Evolutionary conservation across 352 stramenopile genomes (phyloP).

Genomic region (Aphanomyces cochlioides): DNA sequence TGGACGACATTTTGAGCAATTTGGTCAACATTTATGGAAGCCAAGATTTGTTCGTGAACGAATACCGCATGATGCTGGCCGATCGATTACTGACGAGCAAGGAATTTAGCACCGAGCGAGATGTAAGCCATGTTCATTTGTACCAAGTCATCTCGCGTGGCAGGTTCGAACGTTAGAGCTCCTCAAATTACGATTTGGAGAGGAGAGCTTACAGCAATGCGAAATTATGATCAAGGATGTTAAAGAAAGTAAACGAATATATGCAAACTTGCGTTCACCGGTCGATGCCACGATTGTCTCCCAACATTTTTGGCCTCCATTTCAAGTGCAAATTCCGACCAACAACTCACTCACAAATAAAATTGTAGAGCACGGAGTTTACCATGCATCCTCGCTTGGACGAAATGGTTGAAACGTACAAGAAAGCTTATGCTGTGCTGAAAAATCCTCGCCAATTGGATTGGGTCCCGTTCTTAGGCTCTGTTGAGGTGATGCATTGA

Average conservation of each 20-base stretch:
- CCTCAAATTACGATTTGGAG: slow-evolving; percentile 96
- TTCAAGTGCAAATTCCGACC: slow-evolving; percentile 51
- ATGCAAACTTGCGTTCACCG: slow-evolving; percentile 71
- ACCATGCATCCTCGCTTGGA: slow-evolving; percentile 83
- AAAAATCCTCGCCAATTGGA: slow-evolving; percentile 92
- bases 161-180: slow-evolving; percentile 94
- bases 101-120: slow-evolving; percentile 92
- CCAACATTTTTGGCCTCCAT: slow-evolving; percentile 96
- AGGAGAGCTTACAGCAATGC: slow-evolving; percentile 91
- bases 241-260: slow-evolving; percentile 94
- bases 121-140: slow-evolving; percentile 40
- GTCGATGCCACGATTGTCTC: slow-evolving; percentile 95
- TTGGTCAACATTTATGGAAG: slow-evolving; percentile 98
- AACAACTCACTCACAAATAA: neutral
- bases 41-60: slow-evolving; percentile 98
- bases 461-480: slow-evolving; percentile 93
- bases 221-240: slow-evolving; percentile 99
- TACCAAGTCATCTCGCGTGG: neutral
- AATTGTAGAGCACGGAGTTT: slow-evolving; percentile 71
- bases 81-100: slow-evolving; percentile 94
- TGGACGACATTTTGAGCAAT: slow-evolving; percentile 95
- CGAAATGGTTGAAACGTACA: slow-evolving; percentile 82
- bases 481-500: slow-evolving; percentile 56
- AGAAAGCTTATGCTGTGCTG: slow-evolving; percentile 87
- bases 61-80: slow-evolving; percentile 97